A percentile compares a stretch with the other conserved stretches of the same genome.
Evolutionary conservation across 2,329 filamentous ascomycete genomes (phyloP).

Genomic region (Epichloe sylvatica): DNA sequence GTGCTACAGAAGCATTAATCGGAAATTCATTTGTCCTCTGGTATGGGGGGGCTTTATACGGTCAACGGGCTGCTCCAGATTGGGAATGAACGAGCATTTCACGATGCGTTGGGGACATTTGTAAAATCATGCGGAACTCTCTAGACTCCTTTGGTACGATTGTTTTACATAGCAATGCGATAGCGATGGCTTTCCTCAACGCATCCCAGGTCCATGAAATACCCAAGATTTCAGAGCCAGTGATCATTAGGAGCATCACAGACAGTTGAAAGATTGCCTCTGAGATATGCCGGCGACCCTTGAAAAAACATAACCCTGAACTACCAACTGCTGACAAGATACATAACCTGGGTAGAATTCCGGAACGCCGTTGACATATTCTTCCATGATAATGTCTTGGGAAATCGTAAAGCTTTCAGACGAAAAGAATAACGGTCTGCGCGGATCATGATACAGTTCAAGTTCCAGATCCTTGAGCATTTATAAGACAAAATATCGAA

Average conservation of each 20-base stretch:
- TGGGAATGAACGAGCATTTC: background rate
- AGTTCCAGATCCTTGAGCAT: background rate
- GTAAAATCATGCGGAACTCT: background rate
- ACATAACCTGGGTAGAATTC: background rate
- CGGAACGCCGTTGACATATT: constrained; percentile 2
- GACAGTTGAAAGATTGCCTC: background rate
- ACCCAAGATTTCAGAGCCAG: background rate
- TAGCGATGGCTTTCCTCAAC: constrained; percentile 16
- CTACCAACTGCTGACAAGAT: background rate
- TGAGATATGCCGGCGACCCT: background rate
- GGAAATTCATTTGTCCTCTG: too few relatives aligned
- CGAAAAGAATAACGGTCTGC: background rate
- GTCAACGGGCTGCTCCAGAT: too few relatives aligned
- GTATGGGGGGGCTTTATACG: too few relatives aligned
- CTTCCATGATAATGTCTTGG: background rate
- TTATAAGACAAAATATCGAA: background rate
- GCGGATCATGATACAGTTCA: background rate
- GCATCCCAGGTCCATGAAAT: constrained; percentile 25
- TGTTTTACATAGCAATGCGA: constrained; percentile 5
- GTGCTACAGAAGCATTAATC: too few relatives aligned
- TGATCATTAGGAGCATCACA: background rate
- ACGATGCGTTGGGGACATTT: background rate
- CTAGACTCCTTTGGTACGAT: background rate
- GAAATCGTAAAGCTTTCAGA: background rate
- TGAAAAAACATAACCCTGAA: background rate